phyloP scores from a whole-genome alignment of 1,284 basidiomycete genomes.

The Sphaerobolus stellatus region DNA sequence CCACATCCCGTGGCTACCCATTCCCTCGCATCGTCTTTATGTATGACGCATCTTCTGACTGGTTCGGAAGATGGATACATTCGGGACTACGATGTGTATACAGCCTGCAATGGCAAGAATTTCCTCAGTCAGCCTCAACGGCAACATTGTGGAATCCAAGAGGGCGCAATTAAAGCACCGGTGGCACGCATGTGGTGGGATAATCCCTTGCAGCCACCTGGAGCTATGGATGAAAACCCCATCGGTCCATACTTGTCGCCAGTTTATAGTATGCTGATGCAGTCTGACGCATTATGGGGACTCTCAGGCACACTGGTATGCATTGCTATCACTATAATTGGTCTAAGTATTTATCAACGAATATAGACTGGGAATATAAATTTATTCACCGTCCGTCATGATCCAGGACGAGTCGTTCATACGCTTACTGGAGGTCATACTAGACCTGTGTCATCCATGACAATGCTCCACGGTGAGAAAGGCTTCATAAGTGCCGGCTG shows the following conservation, averaged over 20 bases:
- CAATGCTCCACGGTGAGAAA: slow-evolving; percentile 79
- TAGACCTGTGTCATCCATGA: slow-evolving; percentile 83
- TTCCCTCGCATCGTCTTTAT: slow-evolving; percentile 80
- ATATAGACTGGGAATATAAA: slow-evolving; percentile 81
- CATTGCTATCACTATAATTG: slow-evolving; percentile 18
- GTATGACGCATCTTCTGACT: slow-evolving; percentile 86
- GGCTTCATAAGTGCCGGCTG: slow-evolving; percentile 90
- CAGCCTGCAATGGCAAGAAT: slow-evolving; percentile 83
- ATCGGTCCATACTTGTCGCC: slow-evolving; percentile 61
- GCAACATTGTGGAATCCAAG: slow-evolving; percentile 86
- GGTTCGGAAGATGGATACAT: slow-evolving; percentile 95
- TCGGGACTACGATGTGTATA: slow-evolving; percentile 89
- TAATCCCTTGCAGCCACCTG: slow-evolving; percentile 48
- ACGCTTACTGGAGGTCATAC: slow-evolving; percentile 74
- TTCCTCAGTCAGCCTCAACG: slow-evolving; percentile 89
- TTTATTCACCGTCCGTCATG: slow-evolving; percentile 89
- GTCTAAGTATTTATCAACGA: slow-evolving; percentile 5
- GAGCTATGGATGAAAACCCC: slow-evolving; percentile 30
- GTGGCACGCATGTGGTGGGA: slow-evolving; percentile 92
- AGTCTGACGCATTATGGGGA: slow-evolving; percentile 89
- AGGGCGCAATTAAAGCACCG: slow-evolving; percentile 88
- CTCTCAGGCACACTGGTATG: slow-evolving; percentile 82
- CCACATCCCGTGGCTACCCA: slow-evolving; percentile 89
- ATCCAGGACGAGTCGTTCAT: slow-evolving; percentile 80
- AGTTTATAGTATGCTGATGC: slow-evolving; percentile 85